These are phyloP conservation scores for Suhomyces prunicola DNA, from an alignment of 805 yeast species.

Conservation along the genomic window DNA sequence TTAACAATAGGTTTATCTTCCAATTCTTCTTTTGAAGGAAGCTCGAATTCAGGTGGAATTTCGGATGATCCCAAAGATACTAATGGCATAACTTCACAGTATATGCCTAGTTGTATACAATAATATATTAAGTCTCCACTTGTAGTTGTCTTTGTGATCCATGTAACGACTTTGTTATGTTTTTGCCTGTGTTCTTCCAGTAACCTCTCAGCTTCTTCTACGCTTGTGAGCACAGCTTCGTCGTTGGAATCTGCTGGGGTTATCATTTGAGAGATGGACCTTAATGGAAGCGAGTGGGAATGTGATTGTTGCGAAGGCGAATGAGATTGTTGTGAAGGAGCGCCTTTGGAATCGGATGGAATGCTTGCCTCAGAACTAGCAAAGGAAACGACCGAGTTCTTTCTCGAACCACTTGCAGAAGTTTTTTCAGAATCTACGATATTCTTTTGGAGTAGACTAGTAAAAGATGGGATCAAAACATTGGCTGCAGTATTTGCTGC, in stretches of 20 bases:
- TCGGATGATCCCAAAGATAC: conserved; percentile 23
- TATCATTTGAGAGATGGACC: conserved; percentile 13
- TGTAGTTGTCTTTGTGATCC: conserved; percentile 62
- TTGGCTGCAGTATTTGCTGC: conserved; percentile 48
- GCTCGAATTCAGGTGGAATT: conserved; percentile 18
- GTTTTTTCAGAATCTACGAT: conserved; percentile 31
- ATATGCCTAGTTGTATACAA: conserved; percentile 57
- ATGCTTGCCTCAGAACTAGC: conserved; percentile 41
- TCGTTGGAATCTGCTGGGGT: conserved; percentile 10
- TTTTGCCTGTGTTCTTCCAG: conserved; percentile 20
- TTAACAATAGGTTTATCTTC: conserved; percentile 16
- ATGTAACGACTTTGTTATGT: conserved; percentile 28
- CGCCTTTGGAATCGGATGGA: conserved; percentile 23
- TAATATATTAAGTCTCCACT: conserved; percentile 57
- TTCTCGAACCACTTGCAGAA: conserved; percentile 33
- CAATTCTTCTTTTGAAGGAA: conserved; percentile 25
- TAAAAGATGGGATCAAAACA: conserved; percentile 41
- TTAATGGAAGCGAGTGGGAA: background rate
- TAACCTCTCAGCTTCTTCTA: conserved; percentile 29
- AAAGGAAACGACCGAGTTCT: conserved; percentile 49
- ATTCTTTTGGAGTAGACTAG: conserved; percentile 35
- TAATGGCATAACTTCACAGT: conserved; percentile 58
- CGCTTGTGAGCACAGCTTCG: conserved; percentile 12
- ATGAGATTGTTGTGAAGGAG: conserved; percentile 7
- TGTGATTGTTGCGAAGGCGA: conserved; percentile 1